phyloP scores from a whole-genome alignment of 805 yeast species.

The Lipomyces chichibuensis region DNA sequence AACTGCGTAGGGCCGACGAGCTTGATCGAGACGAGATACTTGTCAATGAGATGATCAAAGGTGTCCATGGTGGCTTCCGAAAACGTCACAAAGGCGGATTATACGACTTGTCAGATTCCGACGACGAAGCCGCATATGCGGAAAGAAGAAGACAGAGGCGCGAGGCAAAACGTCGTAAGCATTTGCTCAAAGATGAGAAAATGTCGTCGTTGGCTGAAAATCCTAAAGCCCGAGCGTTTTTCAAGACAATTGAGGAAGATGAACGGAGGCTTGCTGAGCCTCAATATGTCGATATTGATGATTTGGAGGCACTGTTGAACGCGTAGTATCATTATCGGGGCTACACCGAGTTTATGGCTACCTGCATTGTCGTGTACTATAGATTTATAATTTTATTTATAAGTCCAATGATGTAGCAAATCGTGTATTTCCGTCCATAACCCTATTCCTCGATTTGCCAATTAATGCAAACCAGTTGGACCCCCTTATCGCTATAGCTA shows the following conservation, averaged over 20 bases:
- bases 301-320: slow-evolving; percentile 20
- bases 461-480: slow-evolving; percentile 18
- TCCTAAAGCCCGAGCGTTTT: slow-evolving; percentile 67
- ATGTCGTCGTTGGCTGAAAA: slow-evolving; percentile 49
- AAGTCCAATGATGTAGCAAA: neutral
- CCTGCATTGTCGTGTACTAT: neutral
- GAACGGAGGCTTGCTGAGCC: slow-evolving; percentile 26
- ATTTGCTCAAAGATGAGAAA: slow-evolving; percentile 51
- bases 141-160: slow-evolving; percentile 46
- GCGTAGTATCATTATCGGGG: slow-evolving; percentile 3
- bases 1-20: slow-evolving; percentile 41
- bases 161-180: slow-evolving; percentile 52
- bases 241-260: slow-evolving; percentile 62
- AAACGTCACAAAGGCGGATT: slow-evolving; percentile 59
- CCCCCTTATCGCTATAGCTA: neutral
- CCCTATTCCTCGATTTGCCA: slow-evolving; percentile 16
- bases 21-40: slow-evolving; percentile 63
- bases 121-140: slow-evolving; percentile 62
- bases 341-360: neutral
- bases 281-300: slow-evolving; percentile 18
- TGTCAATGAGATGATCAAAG: slow-evolving; percentile 69
- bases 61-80: slow-evolving; percentile 58
- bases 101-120: slow-evolving; percentile 68
- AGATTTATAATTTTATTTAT: neutral
- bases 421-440: neutral